Evolutionary conservation across 2,329 filamentous ascomycete genomes (phyloP), one percentile per base, ranked within the genome.

Genomic region (Myotisia sp.): DNA sequence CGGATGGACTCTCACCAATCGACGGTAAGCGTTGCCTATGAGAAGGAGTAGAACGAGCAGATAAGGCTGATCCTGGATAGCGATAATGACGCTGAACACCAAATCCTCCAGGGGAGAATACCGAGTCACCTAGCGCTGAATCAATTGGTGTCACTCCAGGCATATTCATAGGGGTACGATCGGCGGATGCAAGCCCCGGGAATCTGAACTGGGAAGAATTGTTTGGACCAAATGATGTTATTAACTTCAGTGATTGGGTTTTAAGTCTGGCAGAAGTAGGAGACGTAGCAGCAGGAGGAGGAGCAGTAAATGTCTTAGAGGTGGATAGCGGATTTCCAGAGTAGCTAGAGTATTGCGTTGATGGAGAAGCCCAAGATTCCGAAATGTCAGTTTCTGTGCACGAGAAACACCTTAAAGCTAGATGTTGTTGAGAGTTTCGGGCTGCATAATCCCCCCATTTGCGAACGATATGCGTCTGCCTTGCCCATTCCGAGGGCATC

Each of bases 361-460:
- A 78, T 6, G 87, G 85, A 6, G 86, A 92, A 13, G 77, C 73
- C 86, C 85, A 94, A 1, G 83, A 79, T 53, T 90, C 84, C 0
- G 79, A 75, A 0, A 82, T 79, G 52, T 94, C 85, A 13, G 79
- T 68, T 16, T 81, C 84, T 12, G 84, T 90, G 54, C 87, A 94
- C 31, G 87, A 84, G 54, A 94, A 94, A 58, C 76, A 95, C 48
- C 86, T 70, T 31, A 94, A 90, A 12, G 90, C 90, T 29, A 98
- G 65, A 47, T 92, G 82, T 44, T 90, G 81, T 48, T 93, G 80
- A 10, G 81, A 79, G 47, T 90, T 78, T 42, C 81, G 77, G 8
- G 94, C 77, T 23, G 87, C 83, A 63, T 81, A 77, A 49, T 94
- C 87, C 38, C 90, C 90, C 90, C 90, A 98, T 63, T 90, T 87